Base-by-base conservation (phyloP, 352 stramenopile species). In the Pythium oligandrum region DNA sequence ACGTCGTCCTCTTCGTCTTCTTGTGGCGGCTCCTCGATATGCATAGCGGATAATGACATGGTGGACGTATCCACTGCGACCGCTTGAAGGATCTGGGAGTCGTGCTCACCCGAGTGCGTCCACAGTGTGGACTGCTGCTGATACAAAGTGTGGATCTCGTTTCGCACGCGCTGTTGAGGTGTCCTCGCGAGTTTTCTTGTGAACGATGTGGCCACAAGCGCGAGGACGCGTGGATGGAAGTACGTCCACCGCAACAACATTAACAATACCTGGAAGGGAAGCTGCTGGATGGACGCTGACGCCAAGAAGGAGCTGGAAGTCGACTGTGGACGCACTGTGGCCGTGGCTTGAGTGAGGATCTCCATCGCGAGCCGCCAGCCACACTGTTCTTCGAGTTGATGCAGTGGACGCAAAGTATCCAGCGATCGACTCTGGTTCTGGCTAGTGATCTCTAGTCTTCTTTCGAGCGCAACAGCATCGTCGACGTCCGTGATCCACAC, bases 191-290 rank as follows among this genome's bases (percentile, higher is more conserved):
- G 63, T 49, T 93, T 82, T 32, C 78, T 64, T 12, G 44, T 51
- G 10, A 93, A 71, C 11, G 75, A 75, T 52, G 64, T 75, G 0
- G 44, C 52, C 5, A 86, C 56, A 3, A 63, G 52, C 6, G 52
- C 51, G 4, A 77, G 37, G 37, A 90, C 52, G 4, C 50, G 30
- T 9, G 79, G 80, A 42, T 89, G 78, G 55, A 82, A 93, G 52
- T 83, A 76, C 35, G 74, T 86, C 80, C 81, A 90, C 4, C 80
- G 75, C 17, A 93, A 46, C 4, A 87, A 47, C 12, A 91, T 69
- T 32, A 86, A 31, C 35, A 89, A 33, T 1, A 90, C 43, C 44
- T 93, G 83, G 59, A 93, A 90, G 30, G 83, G 76, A 11, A 90
- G 48, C 32, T 78, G 73, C 33, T n/a, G 59, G 53, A 44, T 44